Percentiles rank a stretch among this genome's conserved stretches.
Evolutionary conservation across 2,329 filamentous ascomycete species (phyloP).

Genomic region (Nakataea oryzae): DNA sequence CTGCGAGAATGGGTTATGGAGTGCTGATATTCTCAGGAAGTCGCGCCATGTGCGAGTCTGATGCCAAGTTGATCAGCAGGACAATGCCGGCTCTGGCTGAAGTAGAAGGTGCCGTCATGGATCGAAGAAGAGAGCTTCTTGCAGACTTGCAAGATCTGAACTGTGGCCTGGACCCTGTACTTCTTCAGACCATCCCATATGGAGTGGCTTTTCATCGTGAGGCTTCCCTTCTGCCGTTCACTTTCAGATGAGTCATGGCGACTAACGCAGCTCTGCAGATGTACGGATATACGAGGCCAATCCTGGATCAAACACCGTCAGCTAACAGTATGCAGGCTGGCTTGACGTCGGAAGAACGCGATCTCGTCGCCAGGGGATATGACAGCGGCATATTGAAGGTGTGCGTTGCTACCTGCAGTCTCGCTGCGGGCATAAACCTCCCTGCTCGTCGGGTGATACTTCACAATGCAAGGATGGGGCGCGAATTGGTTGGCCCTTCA

Average conservation of each 20-base stretch:
- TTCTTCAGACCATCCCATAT: constrained; percentile 52
- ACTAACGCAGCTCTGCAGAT: constrained; percentile 18
- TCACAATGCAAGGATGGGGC: constrained; percentile 65
- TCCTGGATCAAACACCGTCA: neutral
- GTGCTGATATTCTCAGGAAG: constrained; percentile 66
- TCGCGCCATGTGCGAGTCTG: constrained; percentile 54
- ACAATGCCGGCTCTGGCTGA: constrained; percentile 45
- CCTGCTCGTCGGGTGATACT: constrained; percentile 64
- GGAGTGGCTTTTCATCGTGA: constrained; percentile 60
- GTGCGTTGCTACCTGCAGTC: constrained; percentile 66
- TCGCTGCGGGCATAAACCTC: constrained; percentile 76
- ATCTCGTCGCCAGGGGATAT: constrained; percentile 60
- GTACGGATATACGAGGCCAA: constrained; percentile 13
- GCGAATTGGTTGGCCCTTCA: constrained; percentile 65
- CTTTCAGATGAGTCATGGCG: neutral
- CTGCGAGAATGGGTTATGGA: constrained; percentile 56
- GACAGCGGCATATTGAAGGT: constrained; percentile 58
- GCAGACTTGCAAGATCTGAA: constrained; percentile 55
- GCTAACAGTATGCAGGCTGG: constrained; percentile 36
- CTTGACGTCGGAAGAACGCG: constrained; percentile 65
- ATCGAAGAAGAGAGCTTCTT: constrained; percentile 52
- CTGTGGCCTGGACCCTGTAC: constrained; percentile 53
- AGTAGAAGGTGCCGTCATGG: constrained; percentile 35
- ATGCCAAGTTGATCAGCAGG: constrained; percentile 57
- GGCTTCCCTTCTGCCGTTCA: constrained; percentile 5